These are phyloP conservation scores for Solanum chaucha DNA, from an alignment of 257 asterid genomes.

Conservation along the genomic window DNA sequence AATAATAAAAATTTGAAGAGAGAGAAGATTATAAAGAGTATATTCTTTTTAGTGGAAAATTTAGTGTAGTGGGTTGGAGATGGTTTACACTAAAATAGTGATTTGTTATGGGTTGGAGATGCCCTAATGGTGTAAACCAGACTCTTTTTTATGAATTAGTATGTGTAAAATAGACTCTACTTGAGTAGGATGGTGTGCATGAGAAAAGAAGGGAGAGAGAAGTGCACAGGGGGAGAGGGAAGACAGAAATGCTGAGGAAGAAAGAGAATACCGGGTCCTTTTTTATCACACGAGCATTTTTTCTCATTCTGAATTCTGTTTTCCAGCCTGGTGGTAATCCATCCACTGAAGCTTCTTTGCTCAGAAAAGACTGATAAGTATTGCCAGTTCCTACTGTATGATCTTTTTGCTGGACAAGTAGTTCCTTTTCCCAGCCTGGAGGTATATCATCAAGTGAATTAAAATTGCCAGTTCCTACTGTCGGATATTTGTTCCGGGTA, in stretches of 20 bases:
- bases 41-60: too few relatives aligned
- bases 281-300: constrained; percentile 20
- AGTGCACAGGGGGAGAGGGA: not conserved
- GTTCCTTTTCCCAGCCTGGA: not conserved
- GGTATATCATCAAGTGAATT: not conserved
- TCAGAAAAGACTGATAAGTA: not conserved
- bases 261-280: constrained; percentile 45
- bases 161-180: not conserved
- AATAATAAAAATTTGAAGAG: not conserved
- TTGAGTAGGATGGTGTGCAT: not conserved
- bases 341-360: constrained; percentile 11
- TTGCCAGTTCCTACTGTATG: not conserved
- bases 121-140: not conserved
- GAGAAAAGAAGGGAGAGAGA: not conserved
- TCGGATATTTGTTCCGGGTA: not conserved
- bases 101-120: not conserved
- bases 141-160: not conserved
- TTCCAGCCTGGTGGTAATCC: constrained; percentile 77
- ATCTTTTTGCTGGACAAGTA: not conserved
- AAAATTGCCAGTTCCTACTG: constrained; percentile 4
- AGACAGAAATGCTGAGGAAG: not conserved
- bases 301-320: constrained; percentile 35
- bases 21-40: not conserved
- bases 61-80: not conserved
- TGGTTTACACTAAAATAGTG: not conserved